Evolutionary conservation across 2,329 filamentous ascomycete species (phyloP), one percentile per base, ranked within the genome.

Genomic region (Penicillium sp.): DNA sequence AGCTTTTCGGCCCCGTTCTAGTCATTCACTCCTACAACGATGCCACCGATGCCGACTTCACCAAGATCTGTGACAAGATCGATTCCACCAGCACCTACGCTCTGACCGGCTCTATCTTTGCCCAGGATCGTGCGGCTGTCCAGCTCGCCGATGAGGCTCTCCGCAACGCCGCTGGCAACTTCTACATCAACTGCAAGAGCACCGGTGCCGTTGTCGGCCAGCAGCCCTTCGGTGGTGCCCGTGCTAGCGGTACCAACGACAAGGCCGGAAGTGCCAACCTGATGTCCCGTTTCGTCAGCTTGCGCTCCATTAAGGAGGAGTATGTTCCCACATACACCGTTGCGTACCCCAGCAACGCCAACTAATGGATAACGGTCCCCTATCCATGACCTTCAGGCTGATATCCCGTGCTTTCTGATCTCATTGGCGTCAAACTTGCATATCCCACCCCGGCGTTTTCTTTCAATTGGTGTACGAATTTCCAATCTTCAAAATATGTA

Each of bases 1-100:
- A 95, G 70, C 81, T 94, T 54, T 95, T 95, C 68, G 88, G 88
- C 2, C 88, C 88, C 29, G 72, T 94, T 50, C 74, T 93, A 37
- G 80, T 81, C 29, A 72, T 85, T 10, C 81, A 94, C 69, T 79
- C 90, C 54, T 95, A 93, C 73, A 82, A 88, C 53, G 88, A 95
- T 64, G 71, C 71, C 3, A 70, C 72, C 0, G 69, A 74, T 17
- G 64, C 74, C 34, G 78, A 82, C 45, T 87, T 87, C 65, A 66
- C 72, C 39, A 69, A 75, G 33, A 78, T 81, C 54, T 82, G 78
- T 70, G 72, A 78, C 59, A 69, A 67, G 53, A 68, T 73, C 45
- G 70, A 74, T 55, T 57, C 54, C 45, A 73, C 70, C 4, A 61
- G 68, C 33, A 61, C 62, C 41, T 74, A 73, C 55, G 71, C 64